These are phyloP conservation scores for Orbilia ellipsospora DNA, from an alignment of 2,329 filamentous ascomycete species.

Conservation along the genomic window DNA sequence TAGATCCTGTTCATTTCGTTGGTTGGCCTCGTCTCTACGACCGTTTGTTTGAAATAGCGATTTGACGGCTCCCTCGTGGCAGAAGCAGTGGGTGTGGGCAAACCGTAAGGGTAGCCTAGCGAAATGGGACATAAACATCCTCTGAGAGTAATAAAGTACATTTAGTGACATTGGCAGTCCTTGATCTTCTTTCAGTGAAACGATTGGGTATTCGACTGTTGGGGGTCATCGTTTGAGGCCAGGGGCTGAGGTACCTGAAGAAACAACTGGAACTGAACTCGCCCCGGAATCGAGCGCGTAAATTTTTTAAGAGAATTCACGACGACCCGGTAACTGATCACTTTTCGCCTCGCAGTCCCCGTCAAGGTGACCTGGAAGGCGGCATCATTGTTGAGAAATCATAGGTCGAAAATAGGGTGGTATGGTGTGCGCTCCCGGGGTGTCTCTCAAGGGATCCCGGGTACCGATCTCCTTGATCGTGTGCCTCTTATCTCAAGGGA, in stretches of 20 bases:
- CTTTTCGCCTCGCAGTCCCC: conserved; percentile 4
- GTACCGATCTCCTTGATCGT: conserved; percentile 43
- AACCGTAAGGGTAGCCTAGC: conserved; percentile 39
- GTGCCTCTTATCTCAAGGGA: conserved; percentile 47
- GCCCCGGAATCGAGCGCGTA: conserved; percentile 41
- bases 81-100: conserved; percentile 28
- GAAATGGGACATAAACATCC: conserved; percentile 18
- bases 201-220: conserved; percentile 44
- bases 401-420: conserved; percentile 19
- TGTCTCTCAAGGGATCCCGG: conserved; percentile 32
- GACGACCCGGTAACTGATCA: conserved; percentile 30
- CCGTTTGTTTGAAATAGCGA: conserved; percentile 40
- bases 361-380: conserved; percentile 29
- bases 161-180: conserved; percentile 13
- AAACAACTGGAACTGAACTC: conserved; percentile 33
- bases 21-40: conserved; percentile 16
- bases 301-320: conserved; percentile 27
- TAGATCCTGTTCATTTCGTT: conserved; percentile 41
- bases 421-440: conserved; percentile 30
- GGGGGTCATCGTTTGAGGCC: conserved; percentile 21
- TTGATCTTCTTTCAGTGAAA: conserved; percentile 41
- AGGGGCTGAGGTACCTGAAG: conserved; percentile 39
- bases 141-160: conserved; percentile 10
- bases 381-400: conserved; percentile 39
- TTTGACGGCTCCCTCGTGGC: conserved; percentile 14